phyloP scores from a whole-genome alignment of 1,139 yeast species.

The Candida gigantensis region DNA sequence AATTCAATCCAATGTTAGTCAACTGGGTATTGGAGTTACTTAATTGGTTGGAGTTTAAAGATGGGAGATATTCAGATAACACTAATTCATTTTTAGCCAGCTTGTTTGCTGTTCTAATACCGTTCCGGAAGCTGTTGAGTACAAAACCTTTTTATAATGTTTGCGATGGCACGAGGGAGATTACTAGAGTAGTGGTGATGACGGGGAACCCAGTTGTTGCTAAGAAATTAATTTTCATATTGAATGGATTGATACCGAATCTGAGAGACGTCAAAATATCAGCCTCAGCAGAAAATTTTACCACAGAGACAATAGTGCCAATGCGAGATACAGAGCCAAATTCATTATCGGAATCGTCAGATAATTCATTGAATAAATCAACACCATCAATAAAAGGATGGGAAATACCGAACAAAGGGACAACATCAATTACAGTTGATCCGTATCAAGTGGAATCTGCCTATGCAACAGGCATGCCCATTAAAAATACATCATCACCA shows the following conservation, averaged over 20 bases:
- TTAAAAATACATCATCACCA: conserved; percentile 22
- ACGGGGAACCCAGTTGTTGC: conserved; percentile 65
- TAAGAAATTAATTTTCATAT: conserved; percentile 55
- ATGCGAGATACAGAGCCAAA: conserved; percentile 1
- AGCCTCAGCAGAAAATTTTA: conserved; percentile 1
- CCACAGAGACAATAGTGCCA: conserved; percentile 1
- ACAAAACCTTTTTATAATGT: conserved; percentile 31
- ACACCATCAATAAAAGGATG: conserved; percentile 38
- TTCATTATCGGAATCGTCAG: conserved; percentile 22
- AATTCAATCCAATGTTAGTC: conserved; percentile 29
- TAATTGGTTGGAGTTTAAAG: conserved; percentile 65
- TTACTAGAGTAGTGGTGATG: conserved; percentile 54
- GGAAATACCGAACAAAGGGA: conserved; percentile 45
- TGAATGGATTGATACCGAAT: conserved; percentile 50
- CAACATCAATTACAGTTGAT: conserved; percentile 21
- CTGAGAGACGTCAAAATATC: conserved; percentile 11
- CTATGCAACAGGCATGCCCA: conserved; percentile 13
- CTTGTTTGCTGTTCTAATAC: conserved; percentile 45
- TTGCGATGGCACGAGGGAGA: conserved; percentile 25
- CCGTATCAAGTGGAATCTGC: conserved; percentile 17
- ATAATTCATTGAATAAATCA: conserved; percentile 28
- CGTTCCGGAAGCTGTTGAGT: conserved; percentile 37
- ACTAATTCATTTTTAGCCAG: conserved; percentile 40
- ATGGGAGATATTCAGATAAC: conserved; percentile 30
- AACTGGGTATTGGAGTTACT: conserved; percentile 60